Conservation (phyloP, 768 basidiomycete genomes). For the Crassisporium funariophilum region DNA sequence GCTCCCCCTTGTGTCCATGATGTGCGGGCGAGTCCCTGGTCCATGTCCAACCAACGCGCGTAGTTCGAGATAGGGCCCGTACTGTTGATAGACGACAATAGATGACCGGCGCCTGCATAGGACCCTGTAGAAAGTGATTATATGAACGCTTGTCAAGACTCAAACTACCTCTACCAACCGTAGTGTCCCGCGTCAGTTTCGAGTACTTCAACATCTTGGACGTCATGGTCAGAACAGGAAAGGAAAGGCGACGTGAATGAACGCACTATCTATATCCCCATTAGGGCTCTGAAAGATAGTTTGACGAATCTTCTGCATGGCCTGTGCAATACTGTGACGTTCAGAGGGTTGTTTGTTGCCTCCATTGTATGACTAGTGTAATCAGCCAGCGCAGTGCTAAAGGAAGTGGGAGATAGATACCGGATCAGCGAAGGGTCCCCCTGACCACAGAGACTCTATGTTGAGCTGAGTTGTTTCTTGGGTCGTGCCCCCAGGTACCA, state of each 20-base stretch:
- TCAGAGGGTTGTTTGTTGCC: slow-evolving; percentile 60
- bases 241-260: neutral
- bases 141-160: neutral
- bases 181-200: slow-evolving; percentile 59
- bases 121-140: slow-evolving; percentile 55
- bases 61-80: slow-evolving; percentile 48
- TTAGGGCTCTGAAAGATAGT: slow-evolving; percentile 58
- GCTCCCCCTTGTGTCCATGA: slow-evolving; percentile 57
- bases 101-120: slow-evolving; percentile 64
- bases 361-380: slow-evolving; percentile 62
- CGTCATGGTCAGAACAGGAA: neutral
- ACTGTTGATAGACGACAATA: slow-evolving; percentile 51
- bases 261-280: slow-evolving; percentile 60
- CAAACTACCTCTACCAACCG: slow-evolving; percentile 37
- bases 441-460: slow-evolving; percentile 79
- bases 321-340: slow-evolving; percentile 41
- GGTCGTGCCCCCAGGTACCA: slow-evolving; percentile 61
- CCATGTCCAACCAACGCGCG: slow-evolving; percentile 70
- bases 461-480: slow-evolving; percentile 69
- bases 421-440: slow-evolving; percentile 70
- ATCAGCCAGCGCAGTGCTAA: neutral
- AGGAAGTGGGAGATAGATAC: slow-evolving; percentile 36
- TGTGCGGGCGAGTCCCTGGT: slow-evolving; percentile 57
- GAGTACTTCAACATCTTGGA: slow-evolving; percentile 55
- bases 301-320: slow-evolving; percentile 55